Base-by-base conservation (phyloP, 169 alveolate species). In the Plasmodium vinckei region DNA sequence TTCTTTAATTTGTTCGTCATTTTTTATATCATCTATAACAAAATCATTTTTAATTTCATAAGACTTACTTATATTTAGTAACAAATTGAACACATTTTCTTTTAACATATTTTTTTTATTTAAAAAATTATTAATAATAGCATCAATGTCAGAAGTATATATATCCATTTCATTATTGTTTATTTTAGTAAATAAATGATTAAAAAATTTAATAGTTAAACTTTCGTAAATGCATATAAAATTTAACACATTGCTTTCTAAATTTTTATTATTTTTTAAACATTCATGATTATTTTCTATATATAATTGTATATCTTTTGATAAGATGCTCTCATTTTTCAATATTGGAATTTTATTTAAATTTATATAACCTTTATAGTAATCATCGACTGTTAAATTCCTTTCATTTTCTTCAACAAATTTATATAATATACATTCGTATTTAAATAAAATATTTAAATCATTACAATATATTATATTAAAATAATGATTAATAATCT, bases 401-500 rank as follows among this genome's bases (percentile, higher is more conserved):
- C 25, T 61, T 49, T 82, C 90, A 65, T 82, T 82, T 6, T 70
- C 19, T 47, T 67, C 72, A 39, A 17, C 90, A 70, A 82, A 82
- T 49, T 82, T 82, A 54, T 82, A 82, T 60, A 82, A 67, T 10
- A 82, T 82, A 9, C 90, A 70, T 39, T 82, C 90, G 56, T 82
- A 82, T 33, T 53, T 65, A 67, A 82, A 82, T 44, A 82, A 56
- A 39, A 82, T 39, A 33, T 61, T 67, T 25, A 82, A 67, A 39
- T 67, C 57, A 61, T 82, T 82, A 70, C 90, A 54, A 17, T 82
- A 82, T 47, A 82, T 82, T 67, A 82, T 82, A 54, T 82, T 82
- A 39, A 82, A 67, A 19, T 82, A 82, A 39, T 82, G 90, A 61
- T 82, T 82, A 13, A 82, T 57, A 27, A 82, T 67, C 25, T 82